A percentile compares a stretch with the other conserved stretches of the same genome.
These are phyloP conservation scores for Saccharomycopsis malanga DNA, from an alignment of 805 yeast genomes.

Conservation along the genomic window DNA sequence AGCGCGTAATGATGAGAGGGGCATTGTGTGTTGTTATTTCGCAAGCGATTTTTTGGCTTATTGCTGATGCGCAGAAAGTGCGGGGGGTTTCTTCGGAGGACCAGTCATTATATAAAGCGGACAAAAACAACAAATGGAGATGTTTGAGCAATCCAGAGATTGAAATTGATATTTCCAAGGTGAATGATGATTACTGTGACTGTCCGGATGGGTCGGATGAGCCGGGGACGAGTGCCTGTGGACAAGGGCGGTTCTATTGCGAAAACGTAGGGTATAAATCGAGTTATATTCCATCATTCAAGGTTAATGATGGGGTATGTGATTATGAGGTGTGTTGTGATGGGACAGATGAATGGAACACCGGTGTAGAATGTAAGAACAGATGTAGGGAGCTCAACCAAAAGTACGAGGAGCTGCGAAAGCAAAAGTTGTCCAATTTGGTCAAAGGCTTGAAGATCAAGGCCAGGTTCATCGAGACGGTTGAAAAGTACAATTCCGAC, in stretches of 20 bases:
- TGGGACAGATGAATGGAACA: constrained; percentile 72
- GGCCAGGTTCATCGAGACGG: constrained; percentile 10
- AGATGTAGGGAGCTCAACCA: constrained; percentile 28
- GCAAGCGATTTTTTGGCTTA: no score
- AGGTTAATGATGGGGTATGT: constrained; percentile 86
- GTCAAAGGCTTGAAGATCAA: constrained; percentile 25
- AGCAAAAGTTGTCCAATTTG: constrained; percentile 23
- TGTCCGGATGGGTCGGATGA: constrained; percentile 98
- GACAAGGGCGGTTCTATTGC: constrained; percentile 57
- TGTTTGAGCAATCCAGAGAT: constrained; percentile 69
- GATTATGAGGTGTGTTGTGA: constrained; percentile 89
- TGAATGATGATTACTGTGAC: constrained; percentile 89
- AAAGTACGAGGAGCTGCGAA: constrained; percentile 23
- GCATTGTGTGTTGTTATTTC: no score
- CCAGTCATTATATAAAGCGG: constrained; percentile 44
- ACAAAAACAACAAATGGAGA: constrained; percentile 48
- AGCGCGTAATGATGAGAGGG: no score
- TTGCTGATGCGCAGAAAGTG: background rate
- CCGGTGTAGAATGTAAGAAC: constrained; percentile 25
- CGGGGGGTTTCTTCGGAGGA: constrained; percentile 20
- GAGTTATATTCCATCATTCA: constrained; percentile 52
- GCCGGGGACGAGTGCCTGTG: constrained; percentile 89
- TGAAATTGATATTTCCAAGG: constrained; percentile 47
- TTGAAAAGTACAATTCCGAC: constrained; percentile 1
- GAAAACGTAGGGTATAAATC: constrained; percentile 65